Evolutionary conservation across 805 yeast species (phyloP).

Genomic region (Debaryomyces tyrocola): DNA sequence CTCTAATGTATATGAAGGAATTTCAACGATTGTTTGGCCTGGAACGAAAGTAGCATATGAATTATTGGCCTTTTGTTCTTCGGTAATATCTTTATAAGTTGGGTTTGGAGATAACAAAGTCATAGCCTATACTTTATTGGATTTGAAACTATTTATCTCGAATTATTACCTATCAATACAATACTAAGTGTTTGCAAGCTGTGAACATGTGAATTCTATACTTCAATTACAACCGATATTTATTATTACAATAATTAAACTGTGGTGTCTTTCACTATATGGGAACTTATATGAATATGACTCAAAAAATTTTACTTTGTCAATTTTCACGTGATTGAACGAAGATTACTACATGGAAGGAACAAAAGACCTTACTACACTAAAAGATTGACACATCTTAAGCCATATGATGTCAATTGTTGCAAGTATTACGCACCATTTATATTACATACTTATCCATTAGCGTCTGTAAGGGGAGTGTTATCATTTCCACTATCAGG

Average conservation of each 20-base stretch:
- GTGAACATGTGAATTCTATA: conserved; percentile 10
- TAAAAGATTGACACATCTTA: too few relatives aligned
- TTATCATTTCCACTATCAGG: background rate
- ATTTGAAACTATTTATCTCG: too few relatives aligned
- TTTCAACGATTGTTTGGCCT: conserved; percentile 73
- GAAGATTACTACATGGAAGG: too few relatives aligned
- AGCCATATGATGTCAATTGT: too few relatives aligned
- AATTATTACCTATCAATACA: conserved; percentile 11
- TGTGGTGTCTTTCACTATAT: too few relatives aligned
- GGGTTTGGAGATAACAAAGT: conserved; percentile 10
- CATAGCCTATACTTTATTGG: background rate
- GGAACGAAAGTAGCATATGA: conserved; percentile 69
- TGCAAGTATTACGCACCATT: too few relatives aligned
- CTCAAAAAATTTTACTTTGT: background rate
- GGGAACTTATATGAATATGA: background rate
- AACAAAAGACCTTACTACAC: too few relatives aligned
- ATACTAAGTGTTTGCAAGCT: conserved; percentile 17
- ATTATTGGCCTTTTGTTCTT: conserved; percentile 53
- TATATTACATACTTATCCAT: too few relatives aligned
- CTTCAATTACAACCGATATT: background rate
- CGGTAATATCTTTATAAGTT: conserved; percentile 40
- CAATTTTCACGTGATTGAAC: background rate
- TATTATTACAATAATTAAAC: background rate
- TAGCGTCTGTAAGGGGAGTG: background rate
- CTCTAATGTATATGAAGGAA: conserved; percentile 75